phyloP scores from a whole-genome alignment of 495 filamentous ascomycete genomes.

The Penicillium maclennaniae region DNA sequence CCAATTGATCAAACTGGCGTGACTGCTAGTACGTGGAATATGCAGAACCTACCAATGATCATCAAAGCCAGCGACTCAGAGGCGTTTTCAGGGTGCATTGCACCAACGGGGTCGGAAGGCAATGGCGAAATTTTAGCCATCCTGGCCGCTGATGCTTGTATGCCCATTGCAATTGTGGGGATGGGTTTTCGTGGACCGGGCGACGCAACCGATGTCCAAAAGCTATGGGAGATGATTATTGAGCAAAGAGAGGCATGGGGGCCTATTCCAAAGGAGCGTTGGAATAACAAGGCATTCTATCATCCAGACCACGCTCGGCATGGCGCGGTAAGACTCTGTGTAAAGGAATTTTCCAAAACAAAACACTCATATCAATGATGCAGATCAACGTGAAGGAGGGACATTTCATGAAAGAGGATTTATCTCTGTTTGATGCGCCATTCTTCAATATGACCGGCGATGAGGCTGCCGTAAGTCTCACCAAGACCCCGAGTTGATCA shows the following conservation, averaged over 20 bases:
- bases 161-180: conserved; percentile 61
- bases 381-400: conserved; percentile 32
- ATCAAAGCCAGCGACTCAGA: background rate
- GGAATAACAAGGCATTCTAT: conserved; percentile 51
- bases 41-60: background rate
- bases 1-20: background rate
- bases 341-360: background rate
- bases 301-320: conserved; percentile 45
- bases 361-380: background rate
- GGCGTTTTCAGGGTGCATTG: background rate
- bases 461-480: conserved; percentile 45
- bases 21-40: background rate
- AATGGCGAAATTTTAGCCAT: conserved; percentile 6
- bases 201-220: conserved; percentile 45
- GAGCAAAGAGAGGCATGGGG: conserved; percentile 48
- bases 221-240: conserved; percentile 53
- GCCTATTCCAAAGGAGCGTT: conserved; percentile 46
- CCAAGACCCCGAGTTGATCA: background rate
- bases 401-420: conserved; percentile 50
- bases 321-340: conserved; percentile 16
- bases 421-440: conserved; percentile 52
- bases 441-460: conserved; percentile 56
- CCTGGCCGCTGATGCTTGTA: conserved; percentile 11
- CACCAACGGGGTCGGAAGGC: background rate
- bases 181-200: conserved; percentile 59